Base-by-base conservation (phyloP, 202 grass and related monocot genomes). In the Zizania palustris region DNA sequence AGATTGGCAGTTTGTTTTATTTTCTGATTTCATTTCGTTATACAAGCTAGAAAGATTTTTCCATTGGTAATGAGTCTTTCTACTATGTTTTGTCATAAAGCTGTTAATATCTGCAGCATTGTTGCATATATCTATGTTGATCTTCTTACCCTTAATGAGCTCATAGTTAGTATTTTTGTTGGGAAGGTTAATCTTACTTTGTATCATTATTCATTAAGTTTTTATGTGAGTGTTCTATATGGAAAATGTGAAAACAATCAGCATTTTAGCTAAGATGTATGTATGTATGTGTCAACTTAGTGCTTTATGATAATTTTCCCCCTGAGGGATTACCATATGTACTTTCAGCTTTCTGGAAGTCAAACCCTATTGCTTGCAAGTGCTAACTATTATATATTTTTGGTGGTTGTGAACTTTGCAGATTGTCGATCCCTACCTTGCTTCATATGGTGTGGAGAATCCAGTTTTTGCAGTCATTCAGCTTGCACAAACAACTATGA, bases 401-500 rank as follows among this genome's bases (percentile, higher is more conserved):
- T 64, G 3, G 37, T 57, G 14, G 1, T 41, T 82, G 28, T 72
- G 14, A 65, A 59, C 63, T 80, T 68, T 67, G 58, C 76, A 97
- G 94, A 93, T 97, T 69, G 79, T 97, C 35, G 93, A 97, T 76
- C 93, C 93, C 6, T 82, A 91, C 67, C 86, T 91, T 68, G 93
- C 93, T 65, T 97, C 93, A 1, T 97, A 97, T 80, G 93, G 93
- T 6, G 93, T 91, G 63, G 93, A 97, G 75, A 93, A 93, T 81
- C 93, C 93, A 3, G 91, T 97, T 64, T 97, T 86, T 74, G 93
- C 93, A 42, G 93, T 97, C 45, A 87, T 93, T 48, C 93, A 97
- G 63, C 91, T 97, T 43, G 93, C 93, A 35, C 93, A 97, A 58
- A 97, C 93, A 18, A 97, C 93, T 3, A 97, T 97, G 93, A 93